Base-by-base conservation (phyloP, 2,329 filamentous ascomycete genomes). In the Rhinocladiella mackenziei region DNA sequence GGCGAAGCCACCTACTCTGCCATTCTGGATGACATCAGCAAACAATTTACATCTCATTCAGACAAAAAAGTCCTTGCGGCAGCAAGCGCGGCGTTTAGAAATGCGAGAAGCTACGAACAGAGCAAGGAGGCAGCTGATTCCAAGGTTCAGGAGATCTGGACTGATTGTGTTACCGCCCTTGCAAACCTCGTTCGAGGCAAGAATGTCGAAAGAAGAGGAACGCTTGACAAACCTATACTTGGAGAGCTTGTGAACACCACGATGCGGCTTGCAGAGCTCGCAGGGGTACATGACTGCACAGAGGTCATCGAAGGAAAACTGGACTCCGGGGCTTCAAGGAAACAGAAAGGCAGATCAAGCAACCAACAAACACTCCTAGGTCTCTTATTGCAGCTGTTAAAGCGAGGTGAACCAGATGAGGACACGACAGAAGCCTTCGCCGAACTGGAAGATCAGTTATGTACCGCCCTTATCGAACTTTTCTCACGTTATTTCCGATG, bases 401-500 rank as follows among this genome's bases (percentile, higher is more conserved):
- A 82, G 53, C 84, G 89, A 34, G 91, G 87, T 37, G 75, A 82
- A 38, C 80, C 83, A 32, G 75, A 63, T 10, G 60, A 78, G 39
- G 80, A 83, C 41, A 70, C 44, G 2, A 80, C 88, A 42, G 78
- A 83, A 31, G 83, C 84, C 10, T 74, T 83, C 18, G 84, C 89
- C 51, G 81, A 81, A 31, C 71, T 86, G 9, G 91, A 97, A 63
- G 86, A 92, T 55, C 81, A 86, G 53, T 73, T 92, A 31, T 81
- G 88, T 5, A 74, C 79, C 2, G 84, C 83, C 56, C 83, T 88
- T 20, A 84, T 94, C 58, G 84, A 85, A 54, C 76, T 82, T 2
- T 75, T 84, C 38, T 75, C 89, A 34, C 88, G 94, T 66, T 97
- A 96, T 68, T 94, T 96, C 62, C 87, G 94, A 80, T 98, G 92